Evolutionary conservation across 106 monocot species (phyloP).

Genomic region (Acanthochlamys bracteata): DNA sequence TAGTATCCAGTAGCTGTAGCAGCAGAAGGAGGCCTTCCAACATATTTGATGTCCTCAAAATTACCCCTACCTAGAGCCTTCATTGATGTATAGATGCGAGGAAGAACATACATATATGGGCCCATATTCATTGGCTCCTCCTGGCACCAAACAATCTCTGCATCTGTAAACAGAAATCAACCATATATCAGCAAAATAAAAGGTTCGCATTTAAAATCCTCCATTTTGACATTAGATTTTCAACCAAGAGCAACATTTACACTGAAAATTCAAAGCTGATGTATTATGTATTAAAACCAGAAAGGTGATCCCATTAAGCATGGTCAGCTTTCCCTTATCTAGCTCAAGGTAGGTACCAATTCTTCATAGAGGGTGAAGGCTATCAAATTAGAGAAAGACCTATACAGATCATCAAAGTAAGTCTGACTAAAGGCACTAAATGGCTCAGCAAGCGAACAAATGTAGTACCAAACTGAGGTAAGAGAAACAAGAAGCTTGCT

Average conservation of each 20-base stretch:
- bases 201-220: background rate
- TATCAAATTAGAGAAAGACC: no score
- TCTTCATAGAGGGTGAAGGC: no score
- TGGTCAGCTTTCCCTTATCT: no score
- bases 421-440: no score
- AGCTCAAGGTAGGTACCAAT: no score
- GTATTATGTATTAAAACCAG: no score
- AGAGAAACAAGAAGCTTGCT: no score
- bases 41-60: constrained; percentile 72
- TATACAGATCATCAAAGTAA: no score
- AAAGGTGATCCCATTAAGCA: no score
- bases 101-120: constrained; percentile 63
- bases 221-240: background rate
- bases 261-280: no score
- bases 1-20: constrained; percentile 83
- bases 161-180: constrained; percentile 30
- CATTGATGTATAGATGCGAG: constrained; percentile 71
- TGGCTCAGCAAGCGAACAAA: no score
- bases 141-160: constrained; percentile 93
- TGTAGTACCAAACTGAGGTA: no score
- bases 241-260: background rate
- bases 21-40: constrained; percentile 73
- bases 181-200: background rate
- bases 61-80: constrained; percentile 40
- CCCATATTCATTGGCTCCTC: constrained; percentile 99